A percentile compares a stretch with the other conserved stretches of the same genome.
Conservation (phyloP, 2,329 filamentous ascomycete species). For the Emergomyces pasteurianus region DNA sequence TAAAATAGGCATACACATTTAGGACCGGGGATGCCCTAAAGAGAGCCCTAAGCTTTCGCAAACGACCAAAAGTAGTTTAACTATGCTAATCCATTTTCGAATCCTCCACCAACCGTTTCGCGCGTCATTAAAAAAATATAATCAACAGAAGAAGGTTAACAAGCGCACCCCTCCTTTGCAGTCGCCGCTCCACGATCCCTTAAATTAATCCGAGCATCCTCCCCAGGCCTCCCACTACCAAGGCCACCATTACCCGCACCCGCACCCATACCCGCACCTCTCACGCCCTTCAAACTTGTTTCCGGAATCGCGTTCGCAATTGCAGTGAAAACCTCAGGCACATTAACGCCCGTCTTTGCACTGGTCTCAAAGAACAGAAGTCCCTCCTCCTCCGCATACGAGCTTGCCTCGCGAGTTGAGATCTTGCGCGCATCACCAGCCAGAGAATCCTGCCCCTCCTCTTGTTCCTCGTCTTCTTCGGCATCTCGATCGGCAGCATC, state of each 20-base stretch:
- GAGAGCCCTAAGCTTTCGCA: neutral
- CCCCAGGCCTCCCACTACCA: constrained; percentile 28
- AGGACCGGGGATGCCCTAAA: neutral
- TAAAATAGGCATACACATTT: neutral
- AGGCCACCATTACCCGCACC: constrained; percentile 48
- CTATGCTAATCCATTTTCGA: neutral
- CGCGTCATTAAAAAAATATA: neutral
- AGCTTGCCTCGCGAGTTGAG: constrained; percentile 77
- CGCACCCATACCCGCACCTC: constrained; percentile 52
- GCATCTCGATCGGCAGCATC: constrained; percentile 24
- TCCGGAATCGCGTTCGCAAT: constrained; percentile 98
- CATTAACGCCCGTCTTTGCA: constrained; percentile 90
- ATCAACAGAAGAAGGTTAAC: constrained; percentile 38
- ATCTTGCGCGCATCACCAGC: constrained; percentile 73
- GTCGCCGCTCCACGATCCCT: constrained; percentile 59
- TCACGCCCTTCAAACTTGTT: constrained; percentile 81
- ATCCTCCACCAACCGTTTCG: neutral
- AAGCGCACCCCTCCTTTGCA: constrained; percentile 87
- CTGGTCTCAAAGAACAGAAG: constrained; percentile 96
- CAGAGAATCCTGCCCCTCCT: constrained; percentile 46
- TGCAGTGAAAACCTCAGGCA: constrained; percentile 90
- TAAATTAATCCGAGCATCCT: constrained; percentile 64
- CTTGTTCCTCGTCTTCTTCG: constrained; percentile 33
- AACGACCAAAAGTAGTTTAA: neutral
- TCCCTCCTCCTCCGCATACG: constrained; percentile 88